Base-by-base conservation (phyloP, 1,139 yeast genomes). In the Pichia terricola region DNA sequence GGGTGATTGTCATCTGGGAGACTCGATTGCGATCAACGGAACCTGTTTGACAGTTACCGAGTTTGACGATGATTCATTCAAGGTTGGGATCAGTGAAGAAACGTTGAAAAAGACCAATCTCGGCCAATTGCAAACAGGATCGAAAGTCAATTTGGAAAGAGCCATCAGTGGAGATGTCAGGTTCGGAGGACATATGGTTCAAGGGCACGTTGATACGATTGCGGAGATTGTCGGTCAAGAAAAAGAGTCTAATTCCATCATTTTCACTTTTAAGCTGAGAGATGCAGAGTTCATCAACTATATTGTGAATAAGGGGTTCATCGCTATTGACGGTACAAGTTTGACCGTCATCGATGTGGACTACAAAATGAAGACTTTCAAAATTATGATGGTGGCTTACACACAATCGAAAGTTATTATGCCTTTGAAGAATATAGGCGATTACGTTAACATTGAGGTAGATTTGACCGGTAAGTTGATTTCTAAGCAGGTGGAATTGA, bases 101-200 rank as follows among this genome's bases (percentile, higher is more conserved):
- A 89, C 98, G 0, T 69, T 91, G 42, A 77, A 88, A 48, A 72
- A 94, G 50, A 80, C 95, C 4, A 81, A 84, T 53, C 67, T 91
- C 44, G 94, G 91, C 1, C 64, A 63, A 6, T 68, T 86, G 51
- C 63, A 61, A 49, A 48, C 54, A 0, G 91, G 88, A 3, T 63
- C 75, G 28, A 70, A 71, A 50, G 95, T 91, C 35, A 89, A 94
- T 59, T 69, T 91, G 54, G 99, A 91, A 64, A 72, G 98, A 50
- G 98, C 98, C 0, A 88, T 91, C 48, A 75, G 58, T 53, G 85
- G 72, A 4, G 88, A 85, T 43, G 88, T 81, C 10, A 71, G 98
- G 50, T 77, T 89, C 58, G 98, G 99, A 28, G 98, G 99, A 1
- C 99, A 91, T 64, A 79, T 89, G 50, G 98, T 91, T 2, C 98